phyloP scores from a whole-genome alignment of 2,329 filamentous ascomycete genomes.

The Allantophomopsis lycopodina region DNA sequence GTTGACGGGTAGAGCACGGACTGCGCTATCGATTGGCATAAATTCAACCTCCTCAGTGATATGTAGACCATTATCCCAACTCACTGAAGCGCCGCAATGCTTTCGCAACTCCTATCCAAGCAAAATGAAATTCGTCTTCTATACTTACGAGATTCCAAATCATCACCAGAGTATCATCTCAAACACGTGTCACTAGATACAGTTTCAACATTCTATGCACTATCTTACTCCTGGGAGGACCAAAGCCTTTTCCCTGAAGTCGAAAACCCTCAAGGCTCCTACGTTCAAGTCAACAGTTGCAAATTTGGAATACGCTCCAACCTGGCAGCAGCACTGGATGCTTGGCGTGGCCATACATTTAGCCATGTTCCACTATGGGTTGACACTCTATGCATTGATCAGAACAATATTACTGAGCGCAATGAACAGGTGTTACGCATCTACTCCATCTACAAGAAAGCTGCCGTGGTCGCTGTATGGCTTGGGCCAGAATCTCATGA shows the following conservation, averaged over 20 bases:
- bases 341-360: neutral
- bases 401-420: constrained; percentile 9
- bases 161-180: too few relatives aligned
- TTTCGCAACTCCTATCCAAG: too few relatives aligned
- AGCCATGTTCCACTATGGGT: constrained; percentile 7
- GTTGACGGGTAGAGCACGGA: too few relatives aligned
- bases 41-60: too few relatives aligned
- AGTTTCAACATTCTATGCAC: too few relatives aligned
- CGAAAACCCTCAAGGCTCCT: neutral
- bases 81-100: too few relatives aligned
- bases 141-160: too few relatives aligned
- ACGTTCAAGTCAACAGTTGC: neutral
- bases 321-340: neutral
- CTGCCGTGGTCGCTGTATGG: constrained; percentile 9
- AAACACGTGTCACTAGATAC: too few relatives aligned
- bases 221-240: neutral
- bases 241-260: neutral
- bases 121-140: too few relatives aligned
- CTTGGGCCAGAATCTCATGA: constrained; percentile 4
- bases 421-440: constrained; percentile 11
- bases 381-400: constrained; percentile 14
- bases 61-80: too few relatives aligned
- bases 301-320: neutral
- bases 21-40: too few relatives aligned
- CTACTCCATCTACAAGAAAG: constrained; percentile 11